Conservation (phyloP, 768 basidiomycete genomes). For the Trametes villosa region DNA sequence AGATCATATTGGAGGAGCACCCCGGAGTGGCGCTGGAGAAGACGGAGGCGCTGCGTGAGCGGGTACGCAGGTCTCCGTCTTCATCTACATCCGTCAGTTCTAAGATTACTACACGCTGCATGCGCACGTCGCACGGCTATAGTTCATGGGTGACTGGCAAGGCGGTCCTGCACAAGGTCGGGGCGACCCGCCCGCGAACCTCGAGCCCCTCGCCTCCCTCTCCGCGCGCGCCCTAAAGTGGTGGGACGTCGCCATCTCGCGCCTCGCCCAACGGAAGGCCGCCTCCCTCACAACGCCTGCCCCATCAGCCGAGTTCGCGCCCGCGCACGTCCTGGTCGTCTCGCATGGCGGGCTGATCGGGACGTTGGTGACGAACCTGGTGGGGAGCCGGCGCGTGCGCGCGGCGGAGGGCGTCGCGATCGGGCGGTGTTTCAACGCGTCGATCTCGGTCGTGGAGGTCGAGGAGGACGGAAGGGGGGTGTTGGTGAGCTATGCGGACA, state of each 20-base stretch:
- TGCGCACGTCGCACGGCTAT: too few species aligned
- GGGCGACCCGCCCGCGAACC: conserved; percentile 21
- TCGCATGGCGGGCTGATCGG: conserved; percentile 71
- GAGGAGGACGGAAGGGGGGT: conserved; percentile 40
- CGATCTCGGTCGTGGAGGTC: conserved; percentile 65
- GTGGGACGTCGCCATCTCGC: conserved; percentile 59
- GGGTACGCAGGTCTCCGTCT: conserved; percentile 46
- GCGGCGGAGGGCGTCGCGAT: conserved; percentile 40
- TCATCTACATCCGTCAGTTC: not conserved
- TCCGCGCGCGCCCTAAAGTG: conserved; percentile 55
- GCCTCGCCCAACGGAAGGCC: conserved; percentile 27
- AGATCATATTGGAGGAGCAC: conserved; percentile 61
- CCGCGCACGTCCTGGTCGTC: conserved; percentile 57
- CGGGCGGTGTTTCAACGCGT: conserved; percentile 53
- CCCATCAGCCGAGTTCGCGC: conserved; percentile 13
- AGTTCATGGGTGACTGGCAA: conserved; percentile 69
- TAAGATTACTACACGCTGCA: not conserved
- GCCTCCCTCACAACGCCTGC: conserved; percentile 3
- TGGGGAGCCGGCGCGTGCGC: conserved; percentile 44
- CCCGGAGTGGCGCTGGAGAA: conserved; percentile 47
- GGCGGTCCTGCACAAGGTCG: conserved; percentile 41
- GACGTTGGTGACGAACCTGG: conserved; percentile 52
- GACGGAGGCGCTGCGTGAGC: conserved; percentile 60
- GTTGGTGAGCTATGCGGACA: conserved; percentile 58
- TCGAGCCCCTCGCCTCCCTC: conserved; percentile 48